Evolutionary conservation across 805 yeast species (phyloP), one percentile per base, ranked within the genome.

Genomic region (Maudiozyma serrabonitensis): DNA sequence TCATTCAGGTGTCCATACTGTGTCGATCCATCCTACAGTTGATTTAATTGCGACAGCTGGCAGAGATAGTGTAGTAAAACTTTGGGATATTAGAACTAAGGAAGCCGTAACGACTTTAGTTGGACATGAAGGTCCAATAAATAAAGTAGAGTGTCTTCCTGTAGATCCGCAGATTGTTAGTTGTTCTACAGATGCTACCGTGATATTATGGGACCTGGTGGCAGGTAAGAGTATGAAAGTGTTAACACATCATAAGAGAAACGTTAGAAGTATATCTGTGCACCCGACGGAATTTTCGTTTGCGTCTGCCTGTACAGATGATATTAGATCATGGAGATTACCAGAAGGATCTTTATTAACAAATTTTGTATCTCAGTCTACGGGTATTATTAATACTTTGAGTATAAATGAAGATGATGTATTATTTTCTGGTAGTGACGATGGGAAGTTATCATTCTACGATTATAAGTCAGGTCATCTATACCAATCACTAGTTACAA

Each of bases 51-150:
- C 84, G 8, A 84, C 95, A 3, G 99, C 89, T 5, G 95, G 97
- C 19, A 71, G 96, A 51, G 99, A 93, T 64, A 75, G 87, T 4
- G 83, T 87, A 0, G 83, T 89, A 0, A 72, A 95, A 48, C 84
- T 89, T 4, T 93, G 99, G 99, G 99, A 93, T 66, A 82, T 93
- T 49, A 74, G 99, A 51, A 79, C 95, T 0, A 72, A 88, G 44
- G 68, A 76, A 2, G 82, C 90, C 15, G 82, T 86, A 0, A 82
- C 83, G 75, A 84, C 84, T 0, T 69, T 93, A 38, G 71, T 82
- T 2, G 98, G 98, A 0, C 99, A 93, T 66, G 76, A 80, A 53
- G 76, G 79, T 40, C 83, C 93, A 15, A 78, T 93, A 5, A 82
- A 83, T 49, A 73, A 82, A 46, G 84, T 93, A 1, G 71, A 70